These are phyloP conservation scores for Lactarius evosmus DNA, from an alignment of 768 basidiomycete genomes.

Conservation along the genomic window DNA sequence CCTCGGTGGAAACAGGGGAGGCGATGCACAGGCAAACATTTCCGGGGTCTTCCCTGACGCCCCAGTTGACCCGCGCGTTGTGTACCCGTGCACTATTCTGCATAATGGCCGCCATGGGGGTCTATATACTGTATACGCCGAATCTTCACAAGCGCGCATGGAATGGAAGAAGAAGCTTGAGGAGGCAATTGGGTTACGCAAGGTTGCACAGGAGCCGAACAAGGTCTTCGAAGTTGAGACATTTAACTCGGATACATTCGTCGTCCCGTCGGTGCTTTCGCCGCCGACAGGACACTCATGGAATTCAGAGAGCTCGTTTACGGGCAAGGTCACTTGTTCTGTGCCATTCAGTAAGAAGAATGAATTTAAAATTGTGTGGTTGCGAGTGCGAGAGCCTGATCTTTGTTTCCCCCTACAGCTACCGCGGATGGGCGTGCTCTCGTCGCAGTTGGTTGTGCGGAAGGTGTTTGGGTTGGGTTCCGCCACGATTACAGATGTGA, in stretches of 20 bases:
- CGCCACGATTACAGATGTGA: constrained; percentile 82
- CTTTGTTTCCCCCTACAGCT: constrained; percentile 46
- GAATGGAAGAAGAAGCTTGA: constrained; percentile 92
- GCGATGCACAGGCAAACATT: constrained; percentile 30
- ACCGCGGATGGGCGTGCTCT: constrained; percentile 82
- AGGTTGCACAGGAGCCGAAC: constrained; percentile 87
- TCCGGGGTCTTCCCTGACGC: constrained; percentile 39
- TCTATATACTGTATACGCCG: constrained; percentile 83
- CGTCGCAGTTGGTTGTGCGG: constrained; percentile 90
- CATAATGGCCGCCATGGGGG: constrained; percentile 89
- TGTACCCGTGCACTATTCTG: constrained; percentile 85
- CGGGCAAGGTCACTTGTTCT: constrained; percentile 90
- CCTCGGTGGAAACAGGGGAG: constrained; percentile 40
- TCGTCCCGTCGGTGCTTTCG: constrained; percentile 62
- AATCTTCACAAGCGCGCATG: constrained; percentile 63
- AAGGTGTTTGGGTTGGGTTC: constrained; percentile 95
- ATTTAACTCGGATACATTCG: constrained; percentile 84
- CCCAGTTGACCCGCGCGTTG: constrained; percentile 62
- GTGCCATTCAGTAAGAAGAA: constrained; percentile 74
- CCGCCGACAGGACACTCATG: constrained; percentile 46
- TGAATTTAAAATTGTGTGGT: constrained; percentile 19
- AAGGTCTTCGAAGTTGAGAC: constrained; percentile 94
- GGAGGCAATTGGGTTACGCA: constrained; percentile 81
- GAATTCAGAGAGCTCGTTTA: constrained; percentile 67
- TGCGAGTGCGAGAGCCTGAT: neutral